Evolutionary conservation across 2,329 filamentous ascomycete species (phyloP).

Genomic region (Aspergillus sp.): DNA sequence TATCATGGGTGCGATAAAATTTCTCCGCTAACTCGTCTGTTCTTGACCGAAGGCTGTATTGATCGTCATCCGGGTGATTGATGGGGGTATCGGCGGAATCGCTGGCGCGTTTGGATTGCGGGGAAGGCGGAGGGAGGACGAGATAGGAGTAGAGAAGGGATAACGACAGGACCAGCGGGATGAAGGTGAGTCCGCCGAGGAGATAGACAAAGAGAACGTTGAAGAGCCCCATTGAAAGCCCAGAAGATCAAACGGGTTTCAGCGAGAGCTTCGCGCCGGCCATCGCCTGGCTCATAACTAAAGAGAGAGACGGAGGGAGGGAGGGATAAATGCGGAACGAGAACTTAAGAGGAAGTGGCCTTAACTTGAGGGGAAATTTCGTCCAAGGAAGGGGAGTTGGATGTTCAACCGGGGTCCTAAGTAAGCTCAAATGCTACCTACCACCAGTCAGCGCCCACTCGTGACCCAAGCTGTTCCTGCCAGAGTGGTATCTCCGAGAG

Average conservation of each 20-base stretch:
- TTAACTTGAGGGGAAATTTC: neutral
- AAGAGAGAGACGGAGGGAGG: neutral
- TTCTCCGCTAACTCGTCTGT: conserved; percentile 62
- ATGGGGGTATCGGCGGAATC: conserved; percentile 35
- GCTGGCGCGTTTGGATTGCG: conserved; percentile 27
- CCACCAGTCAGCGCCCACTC: neutral
- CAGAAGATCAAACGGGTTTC: conserved; percentile 29
- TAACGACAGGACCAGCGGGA: conserved; percentile 67
- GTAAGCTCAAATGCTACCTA: too few relatives aligned
- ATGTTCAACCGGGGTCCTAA: too few relatives aligned
- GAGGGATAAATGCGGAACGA: neutral
- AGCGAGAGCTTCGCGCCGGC: conserved; percentile 32
- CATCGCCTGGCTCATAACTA: conserved; percentile 18
- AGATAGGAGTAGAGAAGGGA: conserved; percentile 68
- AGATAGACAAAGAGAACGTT: conserved; percentile 74
- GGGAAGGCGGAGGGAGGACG: conserved; percentile 56
- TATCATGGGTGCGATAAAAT: conserved; percentile 61
- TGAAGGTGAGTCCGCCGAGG: conserved; percentile 82
- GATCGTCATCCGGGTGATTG: conserved; percentile 64
- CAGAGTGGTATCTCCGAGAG: too few relatives aligned
- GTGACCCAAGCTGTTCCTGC: neutral
- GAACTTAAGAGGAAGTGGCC: neutral
- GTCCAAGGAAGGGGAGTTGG: too few relatives aligned
- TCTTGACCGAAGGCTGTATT: conserved; percentile 61
- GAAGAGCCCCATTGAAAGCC: conserved; percentile 45